phyloP scores from a whole-genome alignment of 768 basidiomycete genomes.

The Polyporus arcularius region DNA sequence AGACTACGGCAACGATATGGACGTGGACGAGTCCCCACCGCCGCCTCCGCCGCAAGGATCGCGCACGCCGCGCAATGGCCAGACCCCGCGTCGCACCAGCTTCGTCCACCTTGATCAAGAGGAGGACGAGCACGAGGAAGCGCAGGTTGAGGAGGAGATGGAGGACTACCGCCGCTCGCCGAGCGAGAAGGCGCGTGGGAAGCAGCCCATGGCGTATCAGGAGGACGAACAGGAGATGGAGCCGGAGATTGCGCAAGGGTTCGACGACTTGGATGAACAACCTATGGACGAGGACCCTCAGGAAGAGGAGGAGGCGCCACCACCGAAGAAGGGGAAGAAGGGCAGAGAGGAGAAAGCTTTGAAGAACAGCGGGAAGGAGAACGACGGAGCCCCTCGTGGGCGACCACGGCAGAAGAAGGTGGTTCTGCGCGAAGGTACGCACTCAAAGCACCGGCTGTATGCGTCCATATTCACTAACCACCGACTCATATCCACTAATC shows the following conservation, averaged over 20 bases:
- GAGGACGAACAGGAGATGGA: slow-evolving; percentile 35
- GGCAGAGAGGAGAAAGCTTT: slow-evolving; percentile 19
- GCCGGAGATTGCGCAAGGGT: slow-evolving; percentile 43
- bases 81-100: slow-evolving; percentile 28
- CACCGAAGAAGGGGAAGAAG: slow-evolving; percentile 22
- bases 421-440: slow-evolving; percentile 28
- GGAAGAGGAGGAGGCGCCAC: slow-evolving; percentile 30
- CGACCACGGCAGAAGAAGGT: slow-evolving; percentile 18
- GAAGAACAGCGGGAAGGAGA: slow-evolving; percentile 39
- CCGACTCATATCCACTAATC: too few relatives aligned
- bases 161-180: slow-evolving; percentile 11
- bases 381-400: slow-evolving; percentile 18
- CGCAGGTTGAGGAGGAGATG: slow-evolving; percentile 23
- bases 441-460: background rate
- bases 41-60: slow-evolving; percentile 1
- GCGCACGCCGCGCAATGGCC: background rate
- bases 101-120: slow-evolving; percentile 53
- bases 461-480: background rate
- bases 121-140: slow-evolving; percentile 44
- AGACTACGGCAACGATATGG: slow-evolving; percentile 16
- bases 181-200: slow-evolving; percentile 23
- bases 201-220: slow-evolving; percentile 31
- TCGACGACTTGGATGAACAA: slow-evolving; percentile 29
- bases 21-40: slow-evolving; percentile 9
- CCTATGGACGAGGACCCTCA: slow-evolving; percentile 21